Evolutionary conservation across 345 rosid species (phyloP), one percentile per base, ranked within the genome.

Genomic region (Geranium brycei): DNA sequence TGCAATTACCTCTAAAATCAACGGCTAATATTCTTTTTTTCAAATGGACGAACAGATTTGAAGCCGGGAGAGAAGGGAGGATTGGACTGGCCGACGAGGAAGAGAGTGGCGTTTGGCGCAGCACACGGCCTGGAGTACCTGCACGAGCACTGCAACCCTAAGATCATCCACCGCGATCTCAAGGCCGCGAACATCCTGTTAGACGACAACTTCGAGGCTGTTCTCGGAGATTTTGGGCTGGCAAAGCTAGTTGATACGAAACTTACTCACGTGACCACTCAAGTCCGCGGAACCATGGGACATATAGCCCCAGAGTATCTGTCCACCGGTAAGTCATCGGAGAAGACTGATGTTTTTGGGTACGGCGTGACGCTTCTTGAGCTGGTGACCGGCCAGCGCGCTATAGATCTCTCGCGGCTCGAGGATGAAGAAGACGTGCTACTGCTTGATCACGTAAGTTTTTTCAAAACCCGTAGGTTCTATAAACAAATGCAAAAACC

Each of bases 351-450:
- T 76, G 96, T 91, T 17, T 88, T 91, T 51, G 98, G 98, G 17
- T 91, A 85, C 40, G 98, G 98, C 35, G 79, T 89, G 69, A 87
- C 88, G 4, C 91, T 91, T 76, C 91, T 89, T 55, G 98, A 91
- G 70, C 90, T 91, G 11, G 84, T 91, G 57, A 87, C 95, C 1
- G 95, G 98, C 65, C 92, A 91, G 71, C 95, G 96, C 1, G 95
- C 96, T 18, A 80, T 89, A 4, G 96, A 91, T 63, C 87, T 87
- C 32, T 75, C 87, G 41, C 92, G 95, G 40, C 82, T 91, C 10
- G 98, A 85, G 73, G 96, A 87, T 63, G 96, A 91, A 68, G 96
- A 89, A 74, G 91, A 91, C 62, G 82, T 91, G 79, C 91, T 91
- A 67, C 81, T 89, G 73, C 87, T 85, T 51, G 98, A 91, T 75